Base-by-base conservation (phyloP, 2,329 filamentous ascomycete genomes). In the Aspergillus novofumigatus region DNA sequence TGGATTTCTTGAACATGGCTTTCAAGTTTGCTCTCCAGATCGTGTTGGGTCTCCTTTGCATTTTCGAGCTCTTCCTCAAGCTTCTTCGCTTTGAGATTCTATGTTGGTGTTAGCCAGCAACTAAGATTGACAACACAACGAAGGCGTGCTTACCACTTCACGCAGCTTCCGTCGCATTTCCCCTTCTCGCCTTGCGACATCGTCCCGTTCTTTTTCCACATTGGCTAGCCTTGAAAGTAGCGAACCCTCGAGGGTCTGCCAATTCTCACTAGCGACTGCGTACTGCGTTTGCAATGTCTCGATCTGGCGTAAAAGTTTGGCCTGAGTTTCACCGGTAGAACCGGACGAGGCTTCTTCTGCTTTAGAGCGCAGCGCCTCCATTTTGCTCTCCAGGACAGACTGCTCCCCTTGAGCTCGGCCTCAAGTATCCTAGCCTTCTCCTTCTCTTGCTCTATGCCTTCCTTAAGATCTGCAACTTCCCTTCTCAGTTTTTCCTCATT, bases 231-330 rank as follows among this genome's bases (percentile, higher is more conserved):
- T 85, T 23, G 90, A 86, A 52, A 93, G 83, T 32, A 99, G 77
- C 2, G 90, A 95, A 9, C 89, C 85, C 73, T 99, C 93, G 60
- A 99, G 95, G 0, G 92, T 91, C 70, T 97, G 92, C 94, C 95
- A 99, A 67, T 99, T 99, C 69, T 96, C 91, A 64, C 91, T 94
- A 1, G 94, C 94, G 54, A 95, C 87, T 0, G 92, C 87, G 74
- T 99, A 96, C 72, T 99, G 95, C 6, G 90, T 94, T 74, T 99
- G 94, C 41, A 99, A 77, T 0, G 91, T 97, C 77, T 99, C 94
- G 54, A 99, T 89, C 74, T 99, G 95, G 44, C 94, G 86, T 47
- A 97, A 80, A 44, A 97, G 80, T 72, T 97, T 97, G 47, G 90
- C 90, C 67, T 96, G 92, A 0, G 89, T 86, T 69, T 96, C 91